Evolutionary conservation across 768 basidiomycete species (phyloP), one percentile per base, ranked within the genome.

Genomic region (Brasilioporus rufonigricans): DNA sequence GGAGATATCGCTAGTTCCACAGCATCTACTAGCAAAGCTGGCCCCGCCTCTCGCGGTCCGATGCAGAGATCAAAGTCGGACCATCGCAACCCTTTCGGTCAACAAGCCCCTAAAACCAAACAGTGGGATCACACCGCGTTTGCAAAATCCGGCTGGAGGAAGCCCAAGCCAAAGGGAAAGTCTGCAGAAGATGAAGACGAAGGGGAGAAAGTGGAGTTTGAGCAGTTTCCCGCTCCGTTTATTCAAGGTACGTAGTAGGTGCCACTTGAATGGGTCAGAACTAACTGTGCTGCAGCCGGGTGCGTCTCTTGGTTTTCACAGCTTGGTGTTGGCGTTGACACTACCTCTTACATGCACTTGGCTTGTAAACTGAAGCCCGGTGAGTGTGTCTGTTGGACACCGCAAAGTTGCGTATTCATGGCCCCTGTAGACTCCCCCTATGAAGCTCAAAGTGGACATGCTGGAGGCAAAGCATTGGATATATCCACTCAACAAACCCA

Each of bases 111-210:
- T 19, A 85, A 88, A 69, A 83, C 80, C 1, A 98, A 96, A 75
- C 75, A 78, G 44, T 99, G 97, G 97, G 93, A 98, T 66, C 86
- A 91, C 23, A 92, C 94, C 0, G 84, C 76, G 13, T 96, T 91
- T 64, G 86, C 93, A 6, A 89, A 91, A 73, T 82, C 86, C 4
- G 93, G 93, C 0, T 72, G 80, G 73, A 84, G 77, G 63, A 80
- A 75, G 48, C 70, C 73, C 38, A 83, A 66, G 77, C 76, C 6
- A 84, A 84, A 70, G 77, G 76, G 8, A 85, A 84, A 69, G 77
- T 71, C 78, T 44, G 81, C 78, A 10, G 81, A 78, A 14, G 75
- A 76, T 1, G 83, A 83, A n/a, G 86, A 82, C 23, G 83, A 83
- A n/a, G 86, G 82, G 24, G 86, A 83, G 53, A 68, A 62, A 0